Evolutionary conservation across 2,329 filamentous ascomycete genomes (phyloP), one percentile per base, ranked within the genome.

Genomic region (Xylariaceae sp.): DNA sequence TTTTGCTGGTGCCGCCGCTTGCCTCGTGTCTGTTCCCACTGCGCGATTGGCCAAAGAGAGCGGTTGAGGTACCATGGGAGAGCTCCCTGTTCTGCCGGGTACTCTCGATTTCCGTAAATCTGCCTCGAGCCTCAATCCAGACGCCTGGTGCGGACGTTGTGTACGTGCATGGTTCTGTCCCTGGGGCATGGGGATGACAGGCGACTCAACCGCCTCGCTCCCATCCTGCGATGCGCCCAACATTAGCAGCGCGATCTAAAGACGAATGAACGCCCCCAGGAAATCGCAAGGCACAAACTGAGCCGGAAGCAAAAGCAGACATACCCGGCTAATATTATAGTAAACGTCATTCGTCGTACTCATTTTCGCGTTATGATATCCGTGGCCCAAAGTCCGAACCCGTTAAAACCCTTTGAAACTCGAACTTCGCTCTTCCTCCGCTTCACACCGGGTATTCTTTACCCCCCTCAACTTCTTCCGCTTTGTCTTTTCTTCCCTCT

Each of bases 81-180:
- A 42, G 5, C 36, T 50, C 32, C 44, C 46, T 9, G 46, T 45
- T 29, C 40, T 46, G n/a, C n/a, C n/a, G 3, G 54, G 51, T 32
- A 49, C 48, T 15, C 54, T 56, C 19, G 54, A 52, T 30, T 47
- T 57, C 52, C 54, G 53, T 54, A 29, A 47, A 45, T 54, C 48
- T 39, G 47, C 19, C 7, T 53, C 49, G 10, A 40, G 45, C 10
- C 42, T 41, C 22, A 18, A 32, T 26, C 8, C 34, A 7, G 45
- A 16, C 13, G 39, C 10, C n/a, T 40, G 26, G 15, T 44, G 43
- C 32, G 49, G 34, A 16, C 37, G 13, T 16, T 47, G 49, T 13
- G 42, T 12, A 3, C 22, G 52, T 43, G 51, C 12, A 18, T 47
- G 48, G 19, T 29, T 47, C 44, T 54, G 57, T 10, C 30, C 16